Conservation (phyloP, 2,329 filamentous ascomycete genomes). For the Ophiostoma sp. region DNA sequence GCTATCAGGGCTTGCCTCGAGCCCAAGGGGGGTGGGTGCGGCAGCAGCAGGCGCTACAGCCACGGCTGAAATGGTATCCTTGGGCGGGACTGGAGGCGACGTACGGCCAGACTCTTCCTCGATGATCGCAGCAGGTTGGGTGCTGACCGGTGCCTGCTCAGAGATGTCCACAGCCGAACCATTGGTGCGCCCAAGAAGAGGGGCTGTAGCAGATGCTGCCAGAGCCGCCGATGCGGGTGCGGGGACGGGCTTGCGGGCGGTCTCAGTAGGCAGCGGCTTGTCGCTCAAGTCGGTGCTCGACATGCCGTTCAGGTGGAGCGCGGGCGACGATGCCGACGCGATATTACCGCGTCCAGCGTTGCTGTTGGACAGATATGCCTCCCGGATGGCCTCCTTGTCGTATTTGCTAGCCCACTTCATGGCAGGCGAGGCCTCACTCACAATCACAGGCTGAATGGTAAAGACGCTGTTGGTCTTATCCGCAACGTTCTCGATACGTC, state of each 20-base stretch:
- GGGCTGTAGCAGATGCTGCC: background rate
- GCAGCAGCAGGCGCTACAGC: constrained; percentile 36
- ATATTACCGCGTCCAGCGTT: constrained; percentile 61
- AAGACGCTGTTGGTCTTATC: constrained; percentile 85
- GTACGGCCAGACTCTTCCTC: constrained; percentile 9
- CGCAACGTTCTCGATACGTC: constrained; percentile 49
- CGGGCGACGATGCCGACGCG: constrained; percentile 22
- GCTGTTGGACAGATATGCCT: constrained; percentile 74
- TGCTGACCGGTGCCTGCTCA: constrained; percentile 37
- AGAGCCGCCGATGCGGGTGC: background rate
- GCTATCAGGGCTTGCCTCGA: constrained; percentile 40
- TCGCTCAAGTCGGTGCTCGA: constrained; percentile 4
- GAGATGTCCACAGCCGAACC: constrained; percentile 26
- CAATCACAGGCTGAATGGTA: constrained; percentile 77
- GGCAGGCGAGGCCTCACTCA: constrained; percentile 82
- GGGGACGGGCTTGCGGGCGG: constrained; percentile 19
- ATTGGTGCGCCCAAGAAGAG: background rate
- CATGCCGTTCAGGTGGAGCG: constrained; percentile 23
- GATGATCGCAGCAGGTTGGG: constrained; percentile 34
- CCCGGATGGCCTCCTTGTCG: constrained; percentile 79
- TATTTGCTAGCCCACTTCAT: constrained; percentile 97
- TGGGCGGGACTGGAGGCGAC: constrained; percentile 37
- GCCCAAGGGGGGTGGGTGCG: constrained; percentile 38
- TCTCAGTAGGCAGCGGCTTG: background rate
- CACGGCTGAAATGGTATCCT: constrained; percentile 32